Base-by-base conservation (phyloP, 345 rosid genomes). In the Brassica cretica region DNA sequence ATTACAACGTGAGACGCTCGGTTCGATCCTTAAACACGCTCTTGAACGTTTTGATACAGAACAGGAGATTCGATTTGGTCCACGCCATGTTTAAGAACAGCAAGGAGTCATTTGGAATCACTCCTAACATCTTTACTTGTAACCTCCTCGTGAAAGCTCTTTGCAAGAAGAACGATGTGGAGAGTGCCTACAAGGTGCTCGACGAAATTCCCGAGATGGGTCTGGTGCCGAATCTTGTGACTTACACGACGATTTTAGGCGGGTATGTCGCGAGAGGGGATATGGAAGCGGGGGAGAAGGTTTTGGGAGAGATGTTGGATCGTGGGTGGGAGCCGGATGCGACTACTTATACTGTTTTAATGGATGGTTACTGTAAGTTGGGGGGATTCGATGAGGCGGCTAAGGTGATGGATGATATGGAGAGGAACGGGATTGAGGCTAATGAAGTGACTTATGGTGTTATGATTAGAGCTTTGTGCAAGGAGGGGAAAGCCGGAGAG, bases 401-500 rank as follows among this genome's bases (percentile, higher is more conserved):
- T 67, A 85, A 76, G 84, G 87, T 88, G 8, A 94, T 94, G 94
- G 96, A 94, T 85, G 92, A 89, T 3, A 94, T 92, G 98, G 96
- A 89, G 70, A 85, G 85, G 61, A 87, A 89, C 30, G 89, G 84
- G 21, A 85, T 94, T 32, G 86, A 82, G 58, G 88, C 97, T 1
- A 94, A 90, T 85, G 98, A 94, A 12, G 89, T 92, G 73, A 91
- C 93, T 14, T 91, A 90, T 33, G 94, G 94, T n/a, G 93, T 90
- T 58, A 89, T 92, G 94, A 86, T 94, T 4, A 83, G 88, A 63
- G 96, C 90, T 3, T 79, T 84, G 32, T 90, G 98, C 21, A 88
- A 81, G 65, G 92, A 84, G 70, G 90, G 83, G 80, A 90, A 73
- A 71, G 79, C 92, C 0, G 93, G 93, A 1, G 94, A 89, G 84